Evolutionary conservation across 192 early-diverging fungal genomes (phyloP).

Genomic region (Dissophora ornata): DNA sequence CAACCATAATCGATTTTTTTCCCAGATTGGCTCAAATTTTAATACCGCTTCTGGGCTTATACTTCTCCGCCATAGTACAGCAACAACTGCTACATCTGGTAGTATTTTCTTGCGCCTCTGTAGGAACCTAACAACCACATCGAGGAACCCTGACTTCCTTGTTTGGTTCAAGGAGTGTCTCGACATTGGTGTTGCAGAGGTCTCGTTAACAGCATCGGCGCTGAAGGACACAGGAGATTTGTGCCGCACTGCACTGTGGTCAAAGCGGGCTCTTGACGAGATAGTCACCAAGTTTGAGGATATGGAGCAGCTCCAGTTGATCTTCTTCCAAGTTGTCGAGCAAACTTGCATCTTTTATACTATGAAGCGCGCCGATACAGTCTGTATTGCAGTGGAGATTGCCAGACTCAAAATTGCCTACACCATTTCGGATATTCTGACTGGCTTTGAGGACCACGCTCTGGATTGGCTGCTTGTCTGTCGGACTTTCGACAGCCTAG

Average conservation of each 20-base stretch:
- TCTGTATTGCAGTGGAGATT: slow-evolving; percentile 15
- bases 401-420: slow-evolving; percentile 23
- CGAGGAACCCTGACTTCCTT: slow-evolving; percentile 9
- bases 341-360: slow-evolving; percentile 12
- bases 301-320: not conserved
- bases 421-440: slow-evolving; percentile 15
- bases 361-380: slow-evolving; percentile 11
- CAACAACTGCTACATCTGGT: slow-evolving; percentile 23
- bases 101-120: slow-evolving; percentile 11
- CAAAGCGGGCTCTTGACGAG: slow-evolving; percentile 16
- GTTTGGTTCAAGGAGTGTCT: not conserved
- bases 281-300: slow-evolving; percentile 14
- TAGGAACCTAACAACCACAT: slow-evolving; percentile 1
- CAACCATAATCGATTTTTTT: not conserved
- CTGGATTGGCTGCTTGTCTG: slow-evolving; percentile 13
- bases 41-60: not conserved
- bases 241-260: slow-evolving; percentile 17
- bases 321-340: slow-evolving; percentile 18
- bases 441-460: slow-evolving; percentile 10
- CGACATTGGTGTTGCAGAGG: slow-evolving; percentile 13
- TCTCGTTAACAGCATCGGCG: not conserved
- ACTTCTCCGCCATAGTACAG: slow-evolving; percentile 4
- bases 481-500: slow-evolving; percentile 14
- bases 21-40: not conserved
- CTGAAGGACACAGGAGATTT: slow-evolving; percentile 14